Evolutionary conservation across 371 early-diverging fungal species (phyloP).

Genomic region (Mucor irregularis): DNA sequence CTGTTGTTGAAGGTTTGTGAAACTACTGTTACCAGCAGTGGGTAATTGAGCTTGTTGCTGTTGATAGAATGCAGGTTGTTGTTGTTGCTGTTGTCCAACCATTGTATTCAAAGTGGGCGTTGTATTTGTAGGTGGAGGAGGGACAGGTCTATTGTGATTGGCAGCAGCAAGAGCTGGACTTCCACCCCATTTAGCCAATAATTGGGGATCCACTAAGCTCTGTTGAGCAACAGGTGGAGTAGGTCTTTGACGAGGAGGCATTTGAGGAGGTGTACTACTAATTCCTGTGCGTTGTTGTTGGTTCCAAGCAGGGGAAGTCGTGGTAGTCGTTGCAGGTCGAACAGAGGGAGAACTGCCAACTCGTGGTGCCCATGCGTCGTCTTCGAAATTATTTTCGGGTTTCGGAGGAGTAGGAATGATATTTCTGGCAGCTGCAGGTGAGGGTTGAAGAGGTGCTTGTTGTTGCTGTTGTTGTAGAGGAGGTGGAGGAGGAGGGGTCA

Average conservation of each 20-base stretch:
- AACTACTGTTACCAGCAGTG: neutral
- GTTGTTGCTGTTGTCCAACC: conserved; percentile 18
- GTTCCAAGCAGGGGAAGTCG: conserved; percentile 4
- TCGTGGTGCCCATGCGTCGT: conserved; percentile 59
- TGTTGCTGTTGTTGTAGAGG: conserved; percentile 5
- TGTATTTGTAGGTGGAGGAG: conserved; percentile 6
- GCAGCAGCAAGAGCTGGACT: conserved; percentile 17
- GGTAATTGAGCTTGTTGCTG: neutral
- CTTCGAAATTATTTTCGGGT: conserved; percentile 53
- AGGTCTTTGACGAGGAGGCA: conserved; percentile 30
- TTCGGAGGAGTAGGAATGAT: neutral
- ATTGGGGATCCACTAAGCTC: conserved; percentile 37
- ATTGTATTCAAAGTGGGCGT: conserved; percentile 11
- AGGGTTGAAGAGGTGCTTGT: neutral
- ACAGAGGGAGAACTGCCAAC: conserved; percentile 27
- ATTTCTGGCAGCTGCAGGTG: neutral
- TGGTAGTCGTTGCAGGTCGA: neutral
- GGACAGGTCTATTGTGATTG: conserved; percentile 13
- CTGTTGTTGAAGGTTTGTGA: neutral
- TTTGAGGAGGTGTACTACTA: conserved; percentile 2
- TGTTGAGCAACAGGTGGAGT: conserved; percentile 35
- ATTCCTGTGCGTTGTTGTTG: neutral
- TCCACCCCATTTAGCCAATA: conserved; percentile 39
- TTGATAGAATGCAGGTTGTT: conserved; percentile 12
- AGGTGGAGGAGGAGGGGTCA: conserved; percentile 15